Percentiles rank a stretch among this genome's conserved stretches.
Evolutionary conservation across 768 basidiomycete species (phyloP).

Genomic region (Lepiota venenata): DNA sequence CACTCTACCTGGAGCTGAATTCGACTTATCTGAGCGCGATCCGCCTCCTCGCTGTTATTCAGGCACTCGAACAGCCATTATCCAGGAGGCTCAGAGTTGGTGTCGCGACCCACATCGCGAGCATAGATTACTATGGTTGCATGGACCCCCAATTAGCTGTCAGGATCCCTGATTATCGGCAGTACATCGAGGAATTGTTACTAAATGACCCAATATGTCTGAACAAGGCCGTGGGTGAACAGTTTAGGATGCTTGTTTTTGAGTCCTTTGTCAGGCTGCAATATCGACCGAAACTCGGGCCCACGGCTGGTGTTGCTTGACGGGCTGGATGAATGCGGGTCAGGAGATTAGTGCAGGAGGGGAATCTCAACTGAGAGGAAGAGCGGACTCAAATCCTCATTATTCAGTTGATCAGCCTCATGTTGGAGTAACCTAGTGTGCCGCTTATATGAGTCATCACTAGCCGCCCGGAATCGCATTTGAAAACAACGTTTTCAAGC

Average conservation of each 20-base stretch:
- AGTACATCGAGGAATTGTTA: constrained; percentile 9
- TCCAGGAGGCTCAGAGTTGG: too few species aligned
- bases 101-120: too few species aligned
- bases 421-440: neutral
- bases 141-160: constrained; percentile 17
- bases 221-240: constrained; percentile 6
- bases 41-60: neutral
- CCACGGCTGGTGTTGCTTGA: constrained; percentile 16
- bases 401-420: constrained; percentile 6
- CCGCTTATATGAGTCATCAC: constrained; percentile 21
- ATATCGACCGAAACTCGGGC: neutral
- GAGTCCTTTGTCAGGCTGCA: constrained; percentile 4
- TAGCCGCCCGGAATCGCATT: constrained; percentile 23
- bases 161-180: neutral
- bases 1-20: neutral
- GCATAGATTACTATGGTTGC: neutral
- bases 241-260: constrained; percentile 12
- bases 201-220: constrained; percentile 1
- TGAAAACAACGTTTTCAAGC: constrained; percentile 12
- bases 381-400: constrained; percentile 13
- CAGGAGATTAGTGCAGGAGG: too few species aligned
- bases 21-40: constrained; percentile 1
- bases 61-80: neutral
- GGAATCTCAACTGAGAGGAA: neutral
- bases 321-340: constrained; percentile 23